Conservation (phyloP, 78 protist genomes). For the Parvularia atlantis region DNA sequence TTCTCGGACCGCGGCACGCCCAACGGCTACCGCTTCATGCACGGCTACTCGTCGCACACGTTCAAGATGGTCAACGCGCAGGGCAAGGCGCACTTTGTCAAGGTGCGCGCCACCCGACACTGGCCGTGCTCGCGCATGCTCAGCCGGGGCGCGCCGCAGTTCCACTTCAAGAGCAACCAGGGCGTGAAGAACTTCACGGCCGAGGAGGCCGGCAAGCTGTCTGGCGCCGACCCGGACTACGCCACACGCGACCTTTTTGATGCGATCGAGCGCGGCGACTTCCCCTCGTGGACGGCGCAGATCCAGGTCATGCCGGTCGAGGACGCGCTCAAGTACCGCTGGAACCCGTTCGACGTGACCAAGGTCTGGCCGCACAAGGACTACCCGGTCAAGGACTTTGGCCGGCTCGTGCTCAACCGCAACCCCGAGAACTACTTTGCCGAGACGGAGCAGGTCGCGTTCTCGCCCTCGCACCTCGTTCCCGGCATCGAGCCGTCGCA, state of each 20-base stretch:
- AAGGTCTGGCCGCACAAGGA: slow-evolving; percentile 71
- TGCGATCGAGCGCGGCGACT: slow-evolving; percentile 55
- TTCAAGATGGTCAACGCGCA: slow-evolving; percentile 45
- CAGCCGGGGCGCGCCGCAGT: no score
- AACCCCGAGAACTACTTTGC: slow-evolving; percentile 78
- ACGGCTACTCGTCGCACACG: slow-evolving; percentile 49
- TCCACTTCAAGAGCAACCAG: slow-evolving; percentile 52
- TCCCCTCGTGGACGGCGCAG: slow-evolving; percentile 49
- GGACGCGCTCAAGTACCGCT: slow-evolving; percentile 42
- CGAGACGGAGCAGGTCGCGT: slow-evolving; percentile 71
- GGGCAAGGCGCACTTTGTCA: slow-evolving; percentile 43
- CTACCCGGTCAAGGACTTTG: slow-evolving; percentile 55
- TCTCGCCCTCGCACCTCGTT: slow-evolving; percentile 70
- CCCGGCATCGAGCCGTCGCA: slow-evolving; percentile 69
- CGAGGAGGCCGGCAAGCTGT: slow-evolving; percentile 56
- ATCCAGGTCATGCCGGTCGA: slow-evolving; percentile 63
- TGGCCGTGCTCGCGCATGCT: no score
- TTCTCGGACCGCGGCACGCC: slow-evolving; percentile 67
- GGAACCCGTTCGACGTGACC: slow-evolving; percentile 67
- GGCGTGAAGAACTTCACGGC: slow-evolving; percentile 40
- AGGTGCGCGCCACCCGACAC: no score
- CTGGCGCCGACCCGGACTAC: slow-evolving; percentile 49
- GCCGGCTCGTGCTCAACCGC: slow-evolving; percentile 65
- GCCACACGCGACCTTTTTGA: slow-evolving; percentile 59
- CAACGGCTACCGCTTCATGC: slow-evolving; percentile 47